These are phyloP conservation scores for Venturia nashicola DNA, from an alignment of 2,329 filamentous ascomycete genomes.

Conservation along the genomic window DNA sequence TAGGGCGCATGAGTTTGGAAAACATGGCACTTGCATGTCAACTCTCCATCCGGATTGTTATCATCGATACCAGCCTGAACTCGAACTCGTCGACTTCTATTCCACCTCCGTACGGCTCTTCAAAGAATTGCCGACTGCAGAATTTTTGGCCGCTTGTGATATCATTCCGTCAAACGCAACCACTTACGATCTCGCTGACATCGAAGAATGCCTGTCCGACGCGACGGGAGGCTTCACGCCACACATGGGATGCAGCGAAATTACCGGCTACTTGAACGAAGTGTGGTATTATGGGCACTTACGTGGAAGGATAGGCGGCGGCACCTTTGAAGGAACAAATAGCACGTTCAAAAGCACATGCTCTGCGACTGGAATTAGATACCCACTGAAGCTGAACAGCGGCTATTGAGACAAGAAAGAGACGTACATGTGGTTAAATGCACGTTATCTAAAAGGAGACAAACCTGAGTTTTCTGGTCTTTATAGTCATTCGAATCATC, in stretches of 20 bases:
- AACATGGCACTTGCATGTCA: slow-evolving; percentile 59
- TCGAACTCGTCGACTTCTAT: slow-evolving; percentile 61
- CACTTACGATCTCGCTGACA: slow-evolving; percentile 5
- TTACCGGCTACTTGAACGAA: slow-evolving; percentile 4
- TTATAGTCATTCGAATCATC: no score
- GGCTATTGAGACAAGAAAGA: not conserved
- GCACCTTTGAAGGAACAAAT: slow-evolving; percentile 1
- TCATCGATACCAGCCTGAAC: slow-evolving; percentile 39
- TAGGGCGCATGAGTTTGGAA: slow-evolving; percentile 50
- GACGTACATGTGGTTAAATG: no score
- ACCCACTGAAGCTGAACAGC: slow-evolving; percentile 1
- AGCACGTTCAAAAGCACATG: slow-evolving; percentile 8
- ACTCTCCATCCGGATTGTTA: slow-evolving; percentile 56
- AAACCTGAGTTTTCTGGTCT: no score
- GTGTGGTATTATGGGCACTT: slow-evolving; percentile 10
- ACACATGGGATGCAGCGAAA: slow-evolving; percentile 6
- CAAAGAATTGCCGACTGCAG: slow-evolving; percentile 52
- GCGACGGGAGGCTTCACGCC: slow-evolving; percentile 1
- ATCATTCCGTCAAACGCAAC: slow-evolving; percentile 2
- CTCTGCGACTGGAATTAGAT: slow-evolving; percentile 2
- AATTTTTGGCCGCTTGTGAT: slow-evolving; percentile 15
- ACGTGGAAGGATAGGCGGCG: slow-evolving; percentile 2
- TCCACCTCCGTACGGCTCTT: slow-evolving; percentile 53
- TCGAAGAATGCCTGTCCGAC: not conserved
- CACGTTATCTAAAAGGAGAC: no score